Conservation (phyloP, 169 alveolate genomes). For the Cryptosporidium ryanae region DNA sequence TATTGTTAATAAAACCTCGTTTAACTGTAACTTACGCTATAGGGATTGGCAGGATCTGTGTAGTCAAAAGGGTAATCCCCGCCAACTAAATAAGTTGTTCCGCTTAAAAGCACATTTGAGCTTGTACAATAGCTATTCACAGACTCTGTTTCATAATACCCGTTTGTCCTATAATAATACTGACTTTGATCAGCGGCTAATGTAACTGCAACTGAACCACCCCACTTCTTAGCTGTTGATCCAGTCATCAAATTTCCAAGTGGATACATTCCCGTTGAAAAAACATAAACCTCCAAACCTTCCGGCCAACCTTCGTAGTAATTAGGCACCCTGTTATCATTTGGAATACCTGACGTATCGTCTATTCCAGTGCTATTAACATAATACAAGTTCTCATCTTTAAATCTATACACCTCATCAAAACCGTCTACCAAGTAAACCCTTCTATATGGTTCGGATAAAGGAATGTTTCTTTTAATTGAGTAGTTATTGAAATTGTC, state of each 20-base stretch:
- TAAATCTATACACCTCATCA: constrained; percentile 18
- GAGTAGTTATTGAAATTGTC: constrained; percentile 8
- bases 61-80: constrained; percentile 52
- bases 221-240: constrained; percentile 13
- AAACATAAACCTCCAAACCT: constrained; percentile 28
- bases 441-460: constrained; percentile 63
- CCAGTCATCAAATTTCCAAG: background rate
- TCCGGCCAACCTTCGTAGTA: constrained; percentile 57
- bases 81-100: constrained; percentile 14
- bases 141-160: constrained; percentile 9
- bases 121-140: constrained; percentile 15
- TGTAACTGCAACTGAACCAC: constrained; percentile 43
- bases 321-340: constrained; percentile 44
- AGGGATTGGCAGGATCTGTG: constrained; percentile 51
- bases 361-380: constrained; percentile 68
- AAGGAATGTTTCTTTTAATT: constrained; percentile 63
- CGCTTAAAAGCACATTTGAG: constrained; percentile 25
- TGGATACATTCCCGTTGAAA: constrained; percentile 66
- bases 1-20: background rate
- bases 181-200: constrained; percentile 34
- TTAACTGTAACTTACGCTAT: constrained; percentile 42
- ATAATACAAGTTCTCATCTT: constrained; percentile 41
- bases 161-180: constrained; percentile 46
- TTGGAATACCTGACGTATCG: constrained; percentile 52
- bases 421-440: constrained; percentile 38